Percentiles rank a stretch among this genome's conserved stretches.
Conservation (phyloP, 768 basidiomycete genomes). For the Lactarius hengduanensis region DNA sequence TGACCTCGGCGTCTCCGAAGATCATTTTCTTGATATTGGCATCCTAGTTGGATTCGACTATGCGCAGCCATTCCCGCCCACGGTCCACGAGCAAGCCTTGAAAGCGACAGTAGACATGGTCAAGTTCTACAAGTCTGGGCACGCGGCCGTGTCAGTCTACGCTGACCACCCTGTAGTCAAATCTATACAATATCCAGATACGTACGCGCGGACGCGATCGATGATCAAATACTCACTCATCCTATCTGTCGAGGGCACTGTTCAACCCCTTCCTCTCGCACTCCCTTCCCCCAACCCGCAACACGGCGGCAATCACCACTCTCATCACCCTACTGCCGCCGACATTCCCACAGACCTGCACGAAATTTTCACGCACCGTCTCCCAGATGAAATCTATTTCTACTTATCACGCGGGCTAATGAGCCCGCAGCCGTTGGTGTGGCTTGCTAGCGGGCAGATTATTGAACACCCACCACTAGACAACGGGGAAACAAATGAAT, state of each 20-base stretch:
- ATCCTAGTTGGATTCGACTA: constrained; percentile 90
- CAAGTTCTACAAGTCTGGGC: constrained; percentile 88
- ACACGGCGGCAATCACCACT: constrained; percentile 54
- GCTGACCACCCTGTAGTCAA: constrained; percentile 83
- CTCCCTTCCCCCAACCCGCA: constrained; percentile 48
- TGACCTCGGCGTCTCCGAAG: constrained; percentile 67
- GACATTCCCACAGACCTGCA: constrained; percentile 92
- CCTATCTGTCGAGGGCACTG: constrained; percentile 81
- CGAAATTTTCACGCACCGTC: constrained; percentile 90
- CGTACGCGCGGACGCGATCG: constrained; percentile 83
- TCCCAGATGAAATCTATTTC: constrained; percentile 96
- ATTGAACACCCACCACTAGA: constrained; percentile 86
- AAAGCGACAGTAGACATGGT: constrained; percentile 91
- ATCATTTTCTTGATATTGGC: constrained; percentile 93
- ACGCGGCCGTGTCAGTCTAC: constrained; percentile 73
- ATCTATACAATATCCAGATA: constrained; percentile 73
- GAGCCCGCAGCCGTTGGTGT: constrained; percentile 87
- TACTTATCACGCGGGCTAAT: constrained; percentile 92
- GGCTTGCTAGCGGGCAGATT: constrained; percentile 87
- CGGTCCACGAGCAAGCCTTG: constrained; percentile 73
- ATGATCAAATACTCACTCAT: constrained; percentile 93
- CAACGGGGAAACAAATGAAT: constrained; percentile 94
- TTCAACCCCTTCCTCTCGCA: constrained; percentile 77
- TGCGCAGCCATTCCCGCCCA: constrained; percentile 78
- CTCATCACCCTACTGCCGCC: constrained; percentile 70